Base-by-base conservation (phyloP, 371 early-diverging fungal genomes). In the Zopfochytrium polystomum region DNA sequence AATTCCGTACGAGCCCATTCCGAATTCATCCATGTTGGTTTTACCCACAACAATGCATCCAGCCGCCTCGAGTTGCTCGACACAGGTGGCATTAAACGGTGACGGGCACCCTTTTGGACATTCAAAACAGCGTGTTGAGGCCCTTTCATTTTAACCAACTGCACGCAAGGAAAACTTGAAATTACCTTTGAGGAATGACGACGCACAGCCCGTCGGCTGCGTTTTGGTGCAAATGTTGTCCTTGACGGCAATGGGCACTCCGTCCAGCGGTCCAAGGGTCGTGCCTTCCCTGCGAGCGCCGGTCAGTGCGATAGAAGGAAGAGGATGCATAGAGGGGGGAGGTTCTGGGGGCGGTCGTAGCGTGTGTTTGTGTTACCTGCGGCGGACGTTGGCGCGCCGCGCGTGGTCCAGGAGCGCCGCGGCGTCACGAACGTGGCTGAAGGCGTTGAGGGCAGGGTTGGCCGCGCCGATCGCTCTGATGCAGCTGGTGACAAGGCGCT, bases 1-100 rank as follows among this genome's bases (percentile, higher is more conserved):
- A 2, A 66, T 33, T 22, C 66, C 64, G 56, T 33, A 64, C 6
- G 60, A 89, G 78, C 96, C 96, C 95, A 96, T 95, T n/a, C 93
- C 96, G 83, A 95, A 96, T 68, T 95, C 96, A 69, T 96, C 96
- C 91, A 95, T 87, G 71, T 93, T 95, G 13, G 90, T 84, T 58
- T 92, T 91, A n/a, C 92, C 93, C 6, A 87, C 76, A 7, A 89
- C 72, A 5, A 86, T 66, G 0, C 83, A 90, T 1, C 95, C 95
- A 0, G 35, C 80, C 0, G 79, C 60, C 27, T 71, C 65, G 5
- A 95, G 72, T 13, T 76, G 66, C 13, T 76, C 55, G 1, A 91
- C 87, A 0, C 83, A 87, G 1, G 93, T 92, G 0, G 95, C 90
- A 25, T 87, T 80, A 61, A 79, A 87, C 0, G 92, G 92, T 11